Percentiles rank a stretch among this genome's conserved stretches.
Conservation (phyloP, 495 filamentous ascomycete genomes). For the Xylaria acuta region DNA sequence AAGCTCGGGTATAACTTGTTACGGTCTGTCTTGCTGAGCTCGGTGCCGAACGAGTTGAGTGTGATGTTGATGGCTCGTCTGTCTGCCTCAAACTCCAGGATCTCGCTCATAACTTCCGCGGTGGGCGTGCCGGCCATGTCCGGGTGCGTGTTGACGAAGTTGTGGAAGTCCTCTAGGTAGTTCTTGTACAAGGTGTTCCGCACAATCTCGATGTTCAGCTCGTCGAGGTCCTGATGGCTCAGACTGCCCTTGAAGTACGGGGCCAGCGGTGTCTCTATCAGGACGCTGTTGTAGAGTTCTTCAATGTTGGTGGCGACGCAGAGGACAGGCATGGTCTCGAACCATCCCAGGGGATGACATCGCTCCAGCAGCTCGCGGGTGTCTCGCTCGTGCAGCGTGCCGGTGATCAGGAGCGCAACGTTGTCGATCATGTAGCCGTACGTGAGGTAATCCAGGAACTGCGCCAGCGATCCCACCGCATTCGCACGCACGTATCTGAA, state of each 20-base stretch:
- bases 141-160: constrained; percentile 84
- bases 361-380: constrained; percentile 93
- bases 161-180: constrained; percentile 96
- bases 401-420: constrained; percentile 96
- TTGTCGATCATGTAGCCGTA: constrained; percentile 99
- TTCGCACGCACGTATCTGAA: constrained; percentile 96
- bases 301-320: constrained; percentile 98
- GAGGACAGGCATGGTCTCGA: constrained; percentile 97
- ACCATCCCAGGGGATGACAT: constrained; percentile 97
- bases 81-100: constrained; percentile 96
- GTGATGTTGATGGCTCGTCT: constrained; percentile 98
- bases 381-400: constrained; percentile 96
- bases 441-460: constrained; percentile 96
- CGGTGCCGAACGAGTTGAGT: constrained; percentile 97
- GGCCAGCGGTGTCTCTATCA: constrained; percentile 95
- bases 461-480: constrained; percentile 84
- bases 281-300: constrained; percentile 95
- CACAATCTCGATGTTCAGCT: constrained; percentile 99
- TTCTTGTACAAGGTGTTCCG: constrained; percentile 99
- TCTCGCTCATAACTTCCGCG: constrained; percentile 90
- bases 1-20: constrained; percentile 96
- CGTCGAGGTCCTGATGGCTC: constrained; percentile 94
- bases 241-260: constrained; percentile 96
- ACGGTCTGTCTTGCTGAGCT: constrained; percentile 90
- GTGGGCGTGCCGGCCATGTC: constrained; percentile 89